These are phyloP conservation scores for Tetrahymena thermophila DNA, from an alignment of 73 alveolate species.

Conservation along the genomic window DNA sequence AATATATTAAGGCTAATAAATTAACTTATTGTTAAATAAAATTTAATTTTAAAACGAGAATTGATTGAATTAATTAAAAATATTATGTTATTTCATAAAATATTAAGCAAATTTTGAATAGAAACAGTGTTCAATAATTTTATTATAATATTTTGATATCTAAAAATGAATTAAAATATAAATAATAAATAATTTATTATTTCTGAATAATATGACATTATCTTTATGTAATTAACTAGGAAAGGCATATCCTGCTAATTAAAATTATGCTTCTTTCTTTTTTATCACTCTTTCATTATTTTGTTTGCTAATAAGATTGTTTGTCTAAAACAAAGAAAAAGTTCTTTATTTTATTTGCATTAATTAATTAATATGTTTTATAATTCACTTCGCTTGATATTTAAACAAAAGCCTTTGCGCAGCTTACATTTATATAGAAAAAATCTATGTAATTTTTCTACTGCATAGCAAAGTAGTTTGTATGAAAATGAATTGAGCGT, in stretches of 20 bases:
- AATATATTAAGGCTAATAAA: too few species aligned
- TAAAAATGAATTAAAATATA: too few species aligned
- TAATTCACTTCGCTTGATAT: neutral
- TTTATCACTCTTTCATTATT: neutral
- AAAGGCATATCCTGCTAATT: neutral
- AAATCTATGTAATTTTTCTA: neutral
- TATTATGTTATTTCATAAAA: too few species aligned
- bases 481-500: neutral
- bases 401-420: neutral
- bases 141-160: neutral
- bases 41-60: too few species aligned
- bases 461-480: neutral
- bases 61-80: neutral
- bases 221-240: neutral
- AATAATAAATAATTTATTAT: too few species aligned
- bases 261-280: neutral
- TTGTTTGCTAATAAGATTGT: neutral
- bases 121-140: neutral
- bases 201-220: neutral
- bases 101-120: too few species aligned
- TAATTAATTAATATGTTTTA: neutral
- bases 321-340: neutral
- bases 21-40: neutral
- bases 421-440: neutral
- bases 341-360: neutral